phyloP scores from a whole-genome alignment of 768 basidiomycete genomes.

The Chalciporus pseudorubinellus region DNA sequence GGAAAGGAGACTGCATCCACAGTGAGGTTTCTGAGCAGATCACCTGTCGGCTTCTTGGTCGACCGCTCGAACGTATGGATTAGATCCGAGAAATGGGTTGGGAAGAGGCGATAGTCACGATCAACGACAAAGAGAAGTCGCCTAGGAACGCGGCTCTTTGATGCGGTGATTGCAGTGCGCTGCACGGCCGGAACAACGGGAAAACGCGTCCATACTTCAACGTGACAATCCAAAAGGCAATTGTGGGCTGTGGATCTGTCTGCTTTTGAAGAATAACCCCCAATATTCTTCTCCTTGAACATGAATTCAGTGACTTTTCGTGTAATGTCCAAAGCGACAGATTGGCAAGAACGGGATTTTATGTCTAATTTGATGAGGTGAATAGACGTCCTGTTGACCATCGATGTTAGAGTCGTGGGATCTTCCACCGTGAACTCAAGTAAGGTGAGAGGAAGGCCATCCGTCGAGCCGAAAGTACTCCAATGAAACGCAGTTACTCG shows the following conservation, averaged over 20 bases:
- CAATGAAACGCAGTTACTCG: conserved; percentile 48
- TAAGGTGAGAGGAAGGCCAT: conserved; percentile 41
- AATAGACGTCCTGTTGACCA: conserved; percentile 40
- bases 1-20: conserved; percentile 32
- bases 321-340: conserved; percentile 51
- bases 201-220: conserved; percentile 59
- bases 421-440: conserved; percentile 25
- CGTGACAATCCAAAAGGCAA: conserved; percentile 50
- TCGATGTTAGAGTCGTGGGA: conserved; percentile 41
- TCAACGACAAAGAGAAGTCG: conserved; percentile 45
- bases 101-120: conserved; percentile 33
- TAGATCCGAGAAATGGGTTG: conserved; percentile 43
- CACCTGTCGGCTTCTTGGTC: conserved; percentile 52
- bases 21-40: conserved; percentile 36
- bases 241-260: conserved; percentile 39
- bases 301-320: conserved; percentile 56
- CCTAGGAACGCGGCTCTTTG: conserved; percentile 28
- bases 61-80: conserved; percentile 46
- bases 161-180: conserved; percentile 38
- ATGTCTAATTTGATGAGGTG: conserved; percentile 45
- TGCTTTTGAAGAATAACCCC: conserved; percentile 15
- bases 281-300: conserved; percentile 45
- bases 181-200: conserved; percentile 55
- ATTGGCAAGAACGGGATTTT: conserved; percentile 34
- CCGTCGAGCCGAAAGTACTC: conserved; percentile 53